Conservation (phyloP, 208 protist species). For the Acanthamoeba triangularis region DNA sequence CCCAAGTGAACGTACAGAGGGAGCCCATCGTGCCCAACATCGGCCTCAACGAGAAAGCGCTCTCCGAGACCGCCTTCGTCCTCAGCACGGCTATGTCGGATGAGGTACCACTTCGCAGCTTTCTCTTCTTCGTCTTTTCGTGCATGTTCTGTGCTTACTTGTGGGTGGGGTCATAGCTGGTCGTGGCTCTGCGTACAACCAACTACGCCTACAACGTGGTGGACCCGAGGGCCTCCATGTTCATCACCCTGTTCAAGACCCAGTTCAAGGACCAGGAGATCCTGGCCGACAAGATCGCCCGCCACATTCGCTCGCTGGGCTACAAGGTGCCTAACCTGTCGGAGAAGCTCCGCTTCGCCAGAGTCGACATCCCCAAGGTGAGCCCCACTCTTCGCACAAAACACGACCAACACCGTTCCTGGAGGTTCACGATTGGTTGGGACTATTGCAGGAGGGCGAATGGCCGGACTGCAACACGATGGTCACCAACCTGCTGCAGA, state of each 20-base stretch:
- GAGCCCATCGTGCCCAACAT: background rate
- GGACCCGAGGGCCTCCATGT: background rate
- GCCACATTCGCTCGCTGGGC: background rate
- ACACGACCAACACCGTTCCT: background rate
- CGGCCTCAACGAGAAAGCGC: background rate
- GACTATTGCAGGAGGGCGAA: background rate
- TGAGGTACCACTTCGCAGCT: background rate
- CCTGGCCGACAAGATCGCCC: background rate
- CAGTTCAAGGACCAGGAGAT: background rate
- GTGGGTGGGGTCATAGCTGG: background rate
- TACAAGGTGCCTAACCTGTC: conserved; percentile 50
- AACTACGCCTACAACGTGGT: conserved; percentile 39
- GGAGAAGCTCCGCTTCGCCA: background rate
- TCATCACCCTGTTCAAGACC: background rate
- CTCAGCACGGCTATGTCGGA: background rate
- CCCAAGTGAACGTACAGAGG: background rate
- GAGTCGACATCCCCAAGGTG: background rate
- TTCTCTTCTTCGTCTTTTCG: background rate
- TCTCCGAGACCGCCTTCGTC: background rate
- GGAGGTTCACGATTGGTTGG: background rate
- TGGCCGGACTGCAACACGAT: conserved; percentile 26
- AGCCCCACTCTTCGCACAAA: background rate
- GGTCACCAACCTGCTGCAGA: background rate
- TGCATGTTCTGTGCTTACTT: too few relatives aligned
- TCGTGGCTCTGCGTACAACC: background rate